Evolutionary conservation across 75 land plant genomes (phyloP).

Genomic region (Pinus tabuliformis): DNA sequence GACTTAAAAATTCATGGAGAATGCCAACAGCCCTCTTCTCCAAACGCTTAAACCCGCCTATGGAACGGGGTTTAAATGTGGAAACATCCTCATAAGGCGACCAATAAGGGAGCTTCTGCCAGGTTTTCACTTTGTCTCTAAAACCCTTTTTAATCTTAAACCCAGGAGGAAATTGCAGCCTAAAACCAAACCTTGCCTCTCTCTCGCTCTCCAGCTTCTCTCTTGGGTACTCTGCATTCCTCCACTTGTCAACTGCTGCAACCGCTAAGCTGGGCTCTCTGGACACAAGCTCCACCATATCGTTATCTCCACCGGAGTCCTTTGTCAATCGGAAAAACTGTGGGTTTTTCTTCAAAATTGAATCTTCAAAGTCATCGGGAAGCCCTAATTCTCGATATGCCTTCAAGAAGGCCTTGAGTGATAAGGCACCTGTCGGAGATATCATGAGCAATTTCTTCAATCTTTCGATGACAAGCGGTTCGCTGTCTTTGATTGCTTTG

Average conservation of each 20-base stretch:
- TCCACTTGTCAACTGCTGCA: constrained; percentile 62
- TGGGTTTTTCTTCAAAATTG: constrained; percentile 38
- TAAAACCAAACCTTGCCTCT: constrained; percentile 60
- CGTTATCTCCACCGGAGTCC: constrained; percentile 18
- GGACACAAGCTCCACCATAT: constrained; percentile 41
- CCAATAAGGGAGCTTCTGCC: constrained; percentile 69
- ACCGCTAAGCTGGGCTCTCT: constrained; percentile 35
- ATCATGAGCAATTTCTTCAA: constrained; percentile 71
- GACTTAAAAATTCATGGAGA: constrained; percentile 71
- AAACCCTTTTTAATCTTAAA: constrained; percentile 55
- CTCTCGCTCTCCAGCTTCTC: constrained; percentile 65
- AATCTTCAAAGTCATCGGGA: constrained; percentile 54
- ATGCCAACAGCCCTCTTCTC: constrained; percentile 70
- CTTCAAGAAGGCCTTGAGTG: constrained; percentile 35
- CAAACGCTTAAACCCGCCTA: constrained; percentile 34
- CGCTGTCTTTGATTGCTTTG: constrained; percentile 15
- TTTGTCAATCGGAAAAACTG: constrained; percentile 31
- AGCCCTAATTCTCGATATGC: constrained; percentile 59
- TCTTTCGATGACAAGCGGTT: constrained; percentile 15
- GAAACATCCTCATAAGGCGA: constrained; percentile 60
- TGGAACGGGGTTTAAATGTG: constrained; percentile 14
- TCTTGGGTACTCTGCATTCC: constrained; percentile 36
- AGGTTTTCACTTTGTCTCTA: constrained; percentile 53
- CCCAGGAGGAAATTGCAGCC: constrained; percentile 59
- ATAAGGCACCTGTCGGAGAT: constrained; percentile 36